Evolutionary conservation across 352 stramenopile genomes (phyloP), one percentile per base, ranked within the genome.

Genomic region (Sclerospora graminicola): DNA sequence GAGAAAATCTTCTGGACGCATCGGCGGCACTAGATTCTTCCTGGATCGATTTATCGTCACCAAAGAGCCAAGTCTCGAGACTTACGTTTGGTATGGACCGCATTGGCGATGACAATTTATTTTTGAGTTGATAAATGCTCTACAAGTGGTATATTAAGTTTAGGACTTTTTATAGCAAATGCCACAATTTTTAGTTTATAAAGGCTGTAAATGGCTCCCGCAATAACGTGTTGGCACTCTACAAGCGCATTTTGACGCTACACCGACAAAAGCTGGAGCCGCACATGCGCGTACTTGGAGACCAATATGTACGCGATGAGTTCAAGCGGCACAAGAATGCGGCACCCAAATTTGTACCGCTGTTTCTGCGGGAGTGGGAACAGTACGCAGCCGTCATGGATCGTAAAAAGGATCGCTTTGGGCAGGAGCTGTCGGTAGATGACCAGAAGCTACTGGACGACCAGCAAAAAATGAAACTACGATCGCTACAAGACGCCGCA

Each of bases 231-330:
- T 47, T 90, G 54, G 57, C 56, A 29, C 69, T 93, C 18, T 93
- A 93, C 47, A 67, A 66, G 31, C 66, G 66, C 57, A 89, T 93
- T 45, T 62, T 93, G 55, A 70, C 63, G 54, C 76, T 90, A 32
- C 81, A 93, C 46, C 60, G 59, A 29, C 56, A 60, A 36, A 86
- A 89, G 32, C 57, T 93, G 28, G 69, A 76, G 49, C 71, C 78
- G 27, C 75, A 81, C 33, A 90, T 93, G 79, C 78, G 81, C 43
- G 48, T 90, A 18, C 74, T 93, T 0, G 81, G 81, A 14, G 76
- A 93, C 54, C 59, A 83, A 41, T 93, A 93, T 47, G 74, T 93
- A 21, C 65, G 74, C 28, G 81, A 92, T 51, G 81, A 92, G 43
- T 92, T 92, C 60, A 75, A 81, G 56, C 65, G 73, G 9, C 81